Conservation (phyloP, 2,329 filamentous ascomycete species). For the Colletotrichum sp. region DNA sequence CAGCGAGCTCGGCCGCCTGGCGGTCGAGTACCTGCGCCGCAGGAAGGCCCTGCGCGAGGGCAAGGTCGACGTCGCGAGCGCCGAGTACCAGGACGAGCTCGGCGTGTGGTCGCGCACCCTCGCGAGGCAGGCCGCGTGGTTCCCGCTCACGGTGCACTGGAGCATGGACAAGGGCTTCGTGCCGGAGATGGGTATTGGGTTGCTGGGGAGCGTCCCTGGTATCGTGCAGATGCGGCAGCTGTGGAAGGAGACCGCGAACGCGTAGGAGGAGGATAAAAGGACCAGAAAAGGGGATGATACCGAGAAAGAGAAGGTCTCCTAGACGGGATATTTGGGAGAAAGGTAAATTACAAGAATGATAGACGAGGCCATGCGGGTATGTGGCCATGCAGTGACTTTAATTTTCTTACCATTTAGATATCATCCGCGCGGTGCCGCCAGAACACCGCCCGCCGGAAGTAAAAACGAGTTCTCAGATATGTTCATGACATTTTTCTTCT, state of each 20-base stretch:
- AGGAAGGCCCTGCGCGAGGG: slow-evolving; percentile 25
- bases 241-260: slow-evolving; percentile 42
- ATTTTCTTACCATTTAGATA: not conserved
- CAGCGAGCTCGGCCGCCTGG: slow-evolving; percentile 74
- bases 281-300: not conserved
- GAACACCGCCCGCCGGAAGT: not conserved
- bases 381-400: not conserved
- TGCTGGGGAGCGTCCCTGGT: slow-evolving; percentile 50
- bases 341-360: not conserved
- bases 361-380: not conserved
- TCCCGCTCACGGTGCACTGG: slow-evolving; percentile 86
- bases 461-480: not conserved
- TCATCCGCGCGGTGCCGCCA: not conserved
- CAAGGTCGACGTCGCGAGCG: slow-evolving; percentile 36
- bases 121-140: slow-evolving; percentile 75
- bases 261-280: not conserved
- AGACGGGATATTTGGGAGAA: not conserved
- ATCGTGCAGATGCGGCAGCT: slow-evolving; percentile 48
- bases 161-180: slow-evolving; percentile 68
- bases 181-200: slow-evolving; percentile 43
- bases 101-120: slow-evolving; percentile 69
- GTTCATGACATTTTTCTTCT: not conserved
- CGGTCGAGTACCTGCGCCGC: slow-evolving; percentile 48
- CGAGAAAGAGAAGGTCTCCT: not conserved
- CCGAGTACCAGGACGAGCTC: slow-evolving; percentile 50